These are phyloP conservation scores for Pharus latifolius DNA, from an alignment of 176 grass and related monocot genomes.

Conservation along the genomic window DNA sequence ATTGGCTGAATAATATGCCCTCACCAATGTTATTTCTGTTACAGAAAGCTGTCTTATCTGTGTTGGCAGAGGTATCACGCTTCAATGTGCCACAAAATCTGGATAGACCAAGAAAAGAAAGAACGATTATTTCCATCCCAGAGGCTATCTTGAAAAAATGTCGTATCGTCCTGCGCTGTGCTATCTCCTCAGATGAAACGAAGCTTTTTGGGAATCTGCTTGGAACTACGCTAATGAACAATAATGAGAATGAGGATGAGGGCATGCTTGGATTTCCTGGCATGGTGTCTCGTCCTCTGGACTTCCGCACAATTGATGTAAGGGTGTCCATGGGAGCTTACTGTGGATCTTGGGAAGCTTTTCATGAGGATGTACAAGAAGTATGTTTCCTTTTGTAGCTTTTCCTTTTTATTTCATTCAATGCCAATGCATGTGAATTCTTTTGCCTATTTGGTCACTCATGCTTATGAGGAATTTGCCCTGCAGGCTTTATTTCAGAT, in stretches of 20 bases:
- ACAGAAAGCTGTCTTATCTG: conserved; percentile 90
- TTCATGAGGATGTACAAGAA: conserved; percentile 88
- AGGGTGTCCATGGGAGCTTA: conserved; percentile 83
- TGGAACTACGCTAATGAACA: conserved; percentile 72
- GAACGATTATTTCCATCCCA: conserved; percentile 57
- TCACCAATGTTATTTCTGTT: conserved; percentile 2
- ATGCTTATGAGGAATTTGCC: too few relatives aligned
- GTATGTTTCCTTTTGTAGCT: conserved; percentile 37
- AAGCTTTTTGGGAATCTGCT: conserved; percentile 94
- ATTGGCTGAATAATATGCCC: too few relatives aligned
- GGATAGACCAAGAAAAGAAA: conserved; percentile 43
- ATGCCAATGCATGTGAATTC: background rate
- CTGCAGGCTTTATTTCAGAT: too few relatives aligned
- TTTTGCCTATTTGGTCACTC: background rate
- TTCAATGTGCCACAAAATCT: conserved; percentile 31
- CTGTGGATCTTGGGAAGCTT: conserved; percentile 71
- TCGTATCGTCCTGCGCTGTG: conserved; percentile 54
- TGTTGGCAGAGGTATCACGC: conserved; percentile 59
- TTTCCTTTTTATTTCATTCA: conserved; percentile 14
- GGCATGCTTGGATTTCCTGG: conserved; percentile 96
- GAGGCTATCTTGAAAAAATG: conserved; percentile 81
- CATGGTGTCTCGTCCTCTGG: conserved; percentile 90
- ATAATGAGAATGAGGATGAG: conserved; percentile 86
- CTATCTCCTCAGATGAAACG: conserved; percentile 69
- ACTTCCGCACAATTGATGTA: conserved; percentile 95